A percentile compares a stretch with the other conserved stretches of the same genome.
Evolutionary conservation across 768 basidiomycete species (phyloP).

Genomic region (Suillus variegatus): DNA sequence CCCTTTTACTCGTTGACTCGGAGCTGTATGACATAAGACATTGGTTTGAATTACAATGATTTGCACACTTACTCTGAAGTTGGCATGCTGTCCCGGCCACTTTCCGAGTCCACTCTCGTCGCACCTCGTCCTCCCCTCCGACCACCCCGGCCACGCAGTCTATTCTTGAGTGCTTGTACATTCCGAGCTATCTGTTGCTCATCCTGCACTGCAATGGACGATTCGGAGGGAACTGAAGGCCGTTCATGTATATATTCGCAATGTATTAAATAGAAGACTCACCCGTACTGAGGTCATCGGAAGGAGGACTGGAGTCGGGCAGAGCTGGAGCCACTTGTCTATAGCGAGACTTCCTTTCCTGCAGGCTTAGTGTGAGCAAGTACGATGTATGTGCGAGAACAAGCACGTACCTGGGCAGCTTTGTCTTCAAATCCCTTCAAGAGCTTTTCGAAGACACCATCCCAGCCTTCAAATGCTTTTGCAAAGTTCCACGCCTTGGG

Average conservation of each 20-base stretch:
- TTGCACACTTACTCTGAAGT: constrained; percentile 66
- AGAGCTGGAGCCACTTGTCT: constrained; percentile 38
- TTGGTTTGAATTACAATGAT: constrained; percentile 1
- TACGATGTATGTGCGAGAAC: background rate
- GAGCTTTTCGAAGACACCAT: constrained; percentile 74
- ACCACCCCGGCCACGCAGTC: constrained; percentile 75
- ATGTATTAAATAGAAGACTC: constrained; percentile 18
- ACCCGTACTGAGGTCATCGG: constrained; percentile 64
- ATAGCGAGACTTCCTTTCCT: constrained; percentile 77
- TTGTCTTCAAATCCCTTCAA: constrained; percentile 75
- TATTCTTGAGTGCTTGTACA: constrained; percentile 85
- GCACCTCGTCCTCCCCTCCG: constrained; percentile 52
- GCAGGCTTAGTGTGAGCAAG: constrained; percentile 7
- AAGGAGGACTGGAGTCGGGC: constrained; percentile 46
- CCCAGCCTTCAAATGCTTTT: constrained; percentile 78
- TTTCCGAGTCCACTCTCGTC: constrained; percentile 51
- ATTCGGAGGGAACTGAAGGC: constrained; percentile 46
- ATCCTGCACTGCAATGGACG: constrained; percentile 58
- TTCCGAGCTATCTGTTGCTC: constrained; percentile 93
- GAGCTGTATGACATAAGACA: constrained; percentile 51
- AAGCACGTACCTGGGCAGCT: constrained; percentile 57
- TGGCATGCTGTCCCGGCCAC: constrained; percentile 61
- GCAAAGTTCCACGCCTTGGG: constrained; percentile 65
- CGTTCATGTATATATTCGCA: background rate
- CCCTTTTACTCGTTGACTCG: constrained; percentile 58